Conservation (phyloP, 108 stramenopile genomes). For the Epithemia pelagica region DNA sequence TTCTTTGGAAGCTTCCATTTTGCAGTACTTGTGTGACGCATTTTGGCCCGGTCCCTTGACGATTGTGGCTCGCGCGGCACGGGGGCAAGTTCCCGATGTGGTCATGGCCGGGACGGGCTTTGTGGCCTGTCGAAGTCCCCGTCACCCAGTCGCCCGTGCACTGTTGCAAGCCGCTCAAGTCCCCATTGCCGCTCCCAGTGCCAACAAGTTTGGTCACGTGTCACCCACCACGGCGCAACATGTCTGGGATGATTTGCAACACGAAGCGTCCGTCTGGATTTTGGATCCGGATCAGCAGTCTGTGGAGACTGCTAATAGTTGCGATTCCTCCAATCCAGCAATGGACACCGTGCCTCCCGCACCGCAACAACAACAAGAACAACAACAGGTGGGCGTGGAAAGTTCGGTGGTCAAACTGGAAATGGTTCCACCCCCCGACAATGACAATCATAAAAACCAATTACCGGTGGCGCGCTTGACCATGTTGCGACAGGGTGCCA, state of each 20-base stretch:
- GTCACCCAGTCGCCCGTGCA: constrained; percentile 77
- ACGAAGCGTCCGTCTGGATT: constrained; percentile 74
- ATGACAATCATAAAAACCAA: background rate
- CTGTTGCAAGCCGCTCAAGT: constrained; percentile 72
- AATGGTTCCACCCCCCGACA: constrained; percentile 7
- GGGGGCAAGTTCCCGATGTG: constrained; percentile 58
- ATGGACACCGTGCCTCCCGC: background rate
- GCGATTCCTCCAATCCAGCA: constrained; percentile 3
- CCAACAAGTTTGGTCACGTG: constrained; percentile 97
- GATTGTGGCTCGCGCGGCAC: constrained; percentile 66
- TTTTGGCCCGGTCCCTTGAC: constrained; percentile 98
- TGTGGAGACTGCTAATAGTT: constrained; percentile 16
- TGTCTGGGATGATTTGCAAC: constrained; percentile 90
- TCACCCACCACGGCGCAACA: constrained; percentile 90
- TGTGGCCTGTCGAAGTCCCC: constrained; percentile 93
- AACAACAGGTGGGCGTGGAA: constrained; percentile 68
- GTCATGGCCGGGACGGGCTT: constrained; percentile 93
- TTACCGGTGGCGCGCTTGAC: constrained; percentile 32
- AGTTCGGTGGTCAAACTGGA: constrained; percentile 83
- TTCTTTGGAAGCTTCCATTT: constrained; percentile 33
- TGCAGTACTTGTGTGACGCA: constrained; percentile 35
- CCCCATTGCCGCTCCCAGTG: constrained; percentile 97
- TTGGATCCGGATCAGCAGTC: constrained; percentile 1
- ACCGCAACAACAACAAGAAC: background rate
- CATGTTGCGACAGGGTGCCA: constrained; percentile 73